Conservation (phyloP, 768 basidiomycete species). For the Pleurotus tuber-regium region DNA sequence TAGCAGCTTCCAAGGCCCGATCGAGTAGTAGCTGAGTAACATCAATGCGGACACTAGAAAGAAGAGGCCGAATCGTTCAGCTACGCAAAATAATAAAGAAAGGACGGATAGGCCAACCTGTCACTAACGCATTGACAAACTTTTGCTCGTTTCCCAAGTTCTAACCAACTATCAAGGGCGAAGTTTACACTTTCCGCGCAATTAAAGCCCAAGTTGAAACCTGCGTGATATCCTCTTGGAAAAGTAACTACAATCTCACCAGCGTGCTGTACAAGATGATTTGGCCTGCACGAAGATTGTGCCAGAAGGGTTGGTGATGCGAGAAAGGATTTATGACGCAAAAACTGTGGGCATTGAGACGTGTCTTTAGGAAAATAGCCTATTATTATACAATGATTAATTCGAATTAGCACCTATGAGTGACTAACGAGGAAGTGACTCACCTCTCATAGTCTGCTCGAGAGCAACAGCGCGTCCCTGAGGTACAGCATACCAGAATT, state of each 20-base stretch:
- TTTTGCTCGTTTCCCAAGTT: conserved; percentile 79
- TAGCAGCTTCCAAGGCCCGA: conserved; percentile 47
- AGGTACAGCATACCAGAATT: conserved; percentile 96
- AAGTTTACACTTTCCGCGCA: conserved; percentile 98
- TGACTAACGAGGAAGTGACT: conserved; percentile 16
- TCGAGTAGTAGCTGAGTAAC: conserved; percentile 82
- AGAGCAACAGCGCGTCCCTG: conserved; percentile 75
- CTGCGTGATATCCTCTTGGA: conserved; percentile 93
- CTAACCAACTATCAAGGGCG: conserved; percentile 92
- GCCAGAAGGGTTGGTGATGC: conserved; percentile 84
- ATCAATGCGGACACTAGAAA: conserved; percentile 82
- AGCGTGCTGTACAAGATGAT: conserved; percentile 85
- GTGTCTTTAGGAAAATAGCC: conserved; percentile 90
- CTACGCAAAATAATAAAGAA: not conserved
- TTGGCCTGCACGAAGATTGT: conserved; percentile 77
- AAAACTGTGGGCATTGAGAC: conserved; percentile 84
- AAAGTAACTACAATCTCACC: conserved; percentile 98
- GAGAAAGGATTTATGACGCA: conserved; percentile 95
- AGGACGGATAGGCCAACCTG: conserved; percentile 53
- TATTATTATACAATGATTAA: conserved; percentile 23
- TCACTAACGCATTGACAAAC: conserved; percentile 71
- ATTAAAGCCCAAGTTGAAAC: conserved; percentile 95
- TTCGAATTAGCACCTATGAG: conserved; percentile 1
- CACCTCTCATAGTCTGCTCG: conserved; percentile 90
- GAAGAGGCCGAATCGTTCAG: conserved; percentile 2